These are phyloP conservation scores for Phytophthora sp. DNA, from an alignment of 352 stramenopile genomes.

Conservation along the genomic window DNA sequence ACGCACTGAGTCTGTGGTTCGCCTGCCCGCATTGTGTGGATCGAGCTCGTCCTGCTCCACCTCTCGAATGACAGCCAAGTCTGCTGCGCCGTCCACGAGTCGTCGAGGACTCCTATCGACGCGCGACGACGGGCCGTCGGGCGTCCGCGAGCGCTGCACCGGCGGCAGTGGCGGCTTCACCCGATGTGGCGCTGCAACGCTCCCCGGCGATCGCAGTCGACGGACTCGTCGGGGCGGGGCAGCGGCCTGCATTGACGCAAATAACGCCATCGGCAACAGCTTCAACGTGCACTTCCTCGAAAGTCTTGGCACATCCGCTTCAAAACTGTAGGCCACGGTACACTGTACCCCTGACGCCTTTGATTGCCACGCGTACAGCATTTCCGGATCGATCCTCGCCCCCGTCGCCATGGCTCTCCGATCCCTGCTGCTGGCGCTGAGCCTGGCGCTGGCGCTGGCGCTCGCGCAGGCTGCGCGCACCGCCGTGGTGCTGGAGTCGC, in stretches of 20 bases:
- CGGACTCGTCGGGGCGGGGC: constrained; percentile 15
- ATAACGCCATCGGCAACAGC: constrained; percentile 3
- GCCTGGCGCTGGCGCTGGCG: constrained; percentile 27
- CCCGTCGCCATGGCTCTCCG: constrained; percentile 24
- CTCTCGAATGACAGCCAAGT: constrained; percentile 10
- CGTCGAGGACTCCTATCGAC: constrained; percentile 5
- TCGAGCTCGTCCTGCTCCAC: neutral
- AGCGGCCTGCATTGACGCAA: constrained; percentile 26
- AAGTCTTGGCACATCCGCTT: neutral
- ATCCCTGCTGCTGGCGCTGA: constrained; percentile 17
- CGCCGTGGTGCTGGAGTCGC: constrained; percentile 70
- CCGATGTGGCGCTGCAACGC: constrained; percentile 2
- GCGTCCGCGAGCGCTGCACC: constrained; percentile 9
- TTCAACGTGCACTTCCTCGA: constrained; percentile 8
- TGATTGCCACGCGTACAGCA: constrained; percentile 24
- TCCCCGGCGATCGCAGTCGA: constrained; percentile 15
- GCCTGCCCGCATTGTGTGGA: neutral
- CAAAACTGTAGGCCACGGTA: neutral
- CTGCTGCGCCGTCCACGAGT: neutral
- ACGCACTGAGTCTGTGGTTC: constrained; percentile 42
- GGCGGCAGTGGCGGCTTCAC: neutral
- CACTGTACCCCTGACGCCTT: neutral
- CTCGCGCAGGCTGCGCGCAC: constrained; percentile 51
- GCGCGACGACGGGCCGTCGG: neutral
- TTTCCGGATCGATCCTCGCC: constrained; percentile 13